phyloP scores from a whole-genome alignment of 768 basidiomycete genomes.

The Crepidotus variabilis region DNA sequence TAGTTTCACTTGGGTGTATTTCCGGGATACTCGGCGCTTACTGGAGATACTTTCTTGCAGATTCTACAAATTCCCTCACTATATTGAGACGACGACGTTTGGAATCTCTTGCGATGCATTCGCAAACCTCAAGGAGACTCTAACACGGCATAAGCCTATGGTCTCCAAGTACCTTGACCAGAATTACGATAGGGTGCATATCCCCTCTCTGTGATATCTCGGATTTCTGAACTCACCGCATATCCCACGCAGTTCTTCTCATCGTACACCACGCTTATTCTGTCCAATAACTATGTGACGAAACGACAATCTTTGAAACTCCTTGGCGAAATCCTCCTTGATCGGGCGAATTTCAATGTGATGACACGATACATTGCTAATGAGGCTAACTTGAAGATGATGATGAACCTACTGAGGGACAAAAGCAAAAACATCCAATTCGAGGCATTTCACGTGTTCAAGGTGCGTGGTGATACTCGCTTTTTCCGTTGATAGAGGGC shows the following conservation, averaged over 20 bases:
- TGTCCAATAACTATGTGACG: constrained; percentile 97
- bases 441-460: constrained; percentile 99
- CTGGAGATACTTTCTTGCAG: constrained; percentile 35
- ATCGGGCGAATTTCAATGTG: constrained; percentile 96
- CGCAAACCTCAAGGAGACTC: constrained; percentile 94
- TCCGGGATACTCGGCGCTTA: not conserved
- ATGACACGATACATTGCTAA: constrained; percentile 97
- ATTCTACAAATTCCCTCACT: constrained; percentile 94
- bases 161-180: constrained; percentile 95
- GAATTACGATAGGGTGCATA: constrained; percentile 89
- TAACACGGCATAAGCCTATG: constrained; percentile 97
- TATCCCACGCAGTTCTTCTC: constrained; percentile 75
- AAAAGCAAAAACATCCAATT: constrained; percentile 99
- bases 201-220: constrained; percentile 6
- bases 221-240: constrained; percentile 5
- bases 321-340: constrained; percentile 94
- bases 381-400: constrained; percentile 97
- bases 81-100: constrained; percentile 97
- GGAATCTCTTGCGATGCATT: constrained; percentile 98
- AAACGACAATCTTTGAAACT: constrained; percentile 98
- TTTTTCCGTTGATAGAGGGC: not conserved
- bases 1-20: not conserved
- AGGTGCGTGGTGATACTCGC: constrained; percentile 49
- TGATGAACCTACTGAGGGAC: constrained; percentile 98
- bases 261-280: constrained; percentile 88